Percentiles rank a stretch among this genome's conserved stretches.
These are phyloP conservation scores for Hyphopichia pseudoburtonii DNA, from an alignment of 1,139 yeast species.

Conservation along the genomic window DNA sequence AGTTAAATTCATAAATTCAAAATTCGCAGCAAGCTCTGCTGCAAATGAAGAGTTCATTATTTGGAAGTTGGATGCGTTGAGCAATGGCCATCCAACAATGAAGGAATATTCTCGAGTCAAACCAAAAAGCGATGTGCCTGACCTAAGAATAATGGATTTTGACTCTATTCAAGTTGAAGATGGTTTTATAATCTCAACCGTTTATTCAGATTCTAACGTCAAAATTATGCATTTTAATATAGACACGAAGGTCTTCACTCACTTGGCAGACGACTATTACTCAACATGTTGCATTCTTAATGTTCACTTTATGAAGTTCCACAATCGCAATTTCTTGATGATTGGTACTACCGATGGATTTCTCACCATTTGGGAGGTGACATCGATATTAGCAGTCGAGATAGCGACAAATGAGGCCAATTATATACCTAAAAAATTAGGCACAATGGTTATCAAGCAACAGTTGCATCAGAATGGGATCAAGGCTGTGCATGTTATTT, in stretches of 20 bases:
- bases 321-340: conserved; percentile 34
- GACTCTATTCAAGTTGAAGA: conserved; percentile 38
- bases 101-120: conserved; percentile 45
- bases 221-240: conserved; percentile 60
- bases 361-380: conserved; percentile 59
- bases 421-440: conserved; percentile 13
- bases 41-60: conserved; percentile 87
- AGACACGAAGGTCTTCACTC: conserved; percentile 33
- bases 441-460: conserved; percentile 37
- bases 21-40: conserved; percentile 59
- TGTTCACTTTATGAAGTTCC: conserved; percentile 44
- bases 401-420: not conserved
- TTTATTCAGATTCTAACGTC: conserved; percentile 81
- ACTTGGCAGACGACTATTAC: conserved; percentile 53
- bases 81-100: conserved; percentile 41
- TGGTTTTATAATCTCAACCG: conserved; percentile 62
- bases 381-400: conserved; percentile 10
- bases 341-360: conserved; percentile 85
- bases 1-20: conserved; percentile 57
- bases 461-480: conserved; percentile 84
- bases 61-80: conserved; percentile 58
- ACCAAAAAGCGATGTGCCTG: conserved; percentile 62
- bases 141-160: conserved; percentile 87
- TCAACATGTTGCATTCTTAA: conserved; percentile 75
- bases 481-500: conserved; percentile 41